Base-by-base conservation (phyloP, 1,284 basidiomycete genomes). In the Sporisorium reilianum region DNA sequence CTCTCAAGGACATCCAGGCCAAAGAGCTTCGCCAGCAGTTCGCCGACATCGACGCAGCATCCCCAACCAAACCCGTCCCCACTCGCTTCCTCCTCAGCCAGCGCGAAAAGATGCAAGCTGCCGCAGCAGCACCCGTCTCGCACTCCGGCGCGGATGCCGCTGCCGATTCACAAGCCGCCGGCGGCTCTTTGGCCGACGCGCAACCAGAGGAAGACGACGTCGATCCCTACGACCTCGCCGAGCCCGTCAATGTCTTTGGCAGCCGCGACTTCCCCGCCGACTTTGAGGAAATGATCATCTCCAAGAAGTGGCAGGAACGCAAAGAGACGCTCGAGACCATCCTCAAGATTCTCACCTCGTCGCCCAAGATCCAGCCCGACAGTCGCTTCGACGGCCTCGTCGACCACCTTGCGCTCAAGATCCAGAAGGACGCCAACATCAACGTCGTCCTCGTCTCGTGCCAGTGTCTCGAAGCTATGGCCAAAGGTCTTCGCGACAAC, bases 241-340 rank as follows among this genome's bases (percentile, higher is more conserved):
- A 97, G 82, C 91, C 93, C 14, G 90, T 93, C 50, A 89, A 96
- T 94, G 64, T 87, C 90, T 51, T 86, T 89, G 7, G 91, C 91
- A 78, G 95, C 0, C 85, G 89, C 3, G 91, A 91, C 16, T 77
- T 75, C 45, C 74, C 79, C 2, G 52, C 64, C 14, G 66, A 79
- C 49, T 80, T 84, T 36, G 77, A 83, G 55, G 88, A 90, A 7
- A 87, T 89, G 61, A 88, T 99, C 55, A 89, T 90, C 14, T 97
- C 95, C 5, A 90, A 93, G 0, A 99, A 99, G 86, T 99, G 97
- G 97, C 97, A 99, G 85, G 97, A 99, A 75, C 90, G 97, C 30
- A 95, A 97, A 80, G 83, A 86, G 56, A 92, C 90, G 2, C 86
- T 98, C 55, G 95, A 97, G 77, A 93, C 93, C 48, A 88, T 97